Percentiles rank a stretch among this genome's conserved stretches.
These are phyloP conservation scores for Quercus alba DNA, from an alignment of 306 rosid genomes.

Conservation along the genomic window DNA sequence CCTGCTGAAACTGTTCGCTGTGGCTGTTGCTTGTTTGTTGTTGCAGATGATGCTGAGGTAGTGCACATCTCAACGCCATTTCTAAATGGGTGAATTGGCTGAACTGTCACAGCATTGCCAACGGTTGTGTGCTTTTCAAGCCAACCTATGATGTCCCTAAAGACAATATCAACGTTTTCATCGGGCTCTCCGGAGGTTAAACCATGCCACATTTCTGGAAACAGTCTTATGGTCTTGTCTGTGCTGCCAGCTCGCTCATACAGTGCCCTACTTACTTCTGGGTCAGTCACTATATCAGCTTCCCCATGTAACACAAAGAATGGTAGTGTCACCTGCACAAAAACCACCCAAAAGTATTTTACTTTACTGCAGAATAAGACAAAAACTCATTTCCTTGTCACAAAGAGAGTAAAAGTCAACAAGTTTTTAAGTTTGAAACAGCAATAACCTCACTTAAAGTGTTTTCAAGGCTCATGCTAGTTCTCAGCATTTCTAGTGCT, in stretches of 20 bases:
- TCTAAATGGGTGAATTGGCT: slow-evolving; percentile 13
- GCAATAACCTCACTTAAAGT: slow-evolving; percentile 49
- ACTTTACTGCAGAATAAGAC: background rate
- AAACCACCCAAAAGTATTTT: background rate
- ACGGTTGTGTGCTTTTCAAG: slow-evolving; percentile 43
- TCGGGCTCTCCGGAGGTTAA: slow-evolving; percentile 82
- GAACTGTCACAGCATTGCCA: background rate
- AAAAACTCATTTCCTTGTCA: too few species aligned
- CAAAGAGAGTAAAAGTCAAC: background rate
- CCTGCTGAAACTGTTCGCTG: slow-evolving; percentile 3
- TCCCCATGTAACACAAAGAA: slow-evolving; percentile 87
- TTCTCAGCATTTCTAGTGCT: slow-evolving; percentile 75
- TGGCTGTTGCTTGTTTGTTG: background rate
- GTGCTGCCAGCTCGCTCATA: slow-evolving; percentile 63
- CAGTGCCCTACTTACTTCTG: slow-evolving; percentile 80
- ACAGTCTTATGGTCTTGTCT: slow-evolving; percentile 73
- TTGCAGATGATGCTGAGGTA: slow-evolving; percentile 7
- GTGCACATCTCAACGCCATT: slow-evolving; percentile 19
- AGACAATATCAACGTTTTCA: slow-evolving; percentile 62
- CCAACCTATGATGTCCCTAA: slow-evolving; percentile 66
- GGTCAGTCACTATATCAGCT: slow-evolving; percentile 89
- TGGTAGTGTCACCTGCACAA: slow-evolving; percentile 60
- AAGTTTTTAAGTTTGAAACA: background rate
- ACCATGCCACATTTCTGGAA: slow-evolving; percentile 91
- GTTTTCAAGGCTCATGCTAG: slow-evolving; percentile 59